phyloP scores from a whole-genome alignment of 2,329 filamentous ascomycete species.

The Pochonia chlamydosporia region DNA sequence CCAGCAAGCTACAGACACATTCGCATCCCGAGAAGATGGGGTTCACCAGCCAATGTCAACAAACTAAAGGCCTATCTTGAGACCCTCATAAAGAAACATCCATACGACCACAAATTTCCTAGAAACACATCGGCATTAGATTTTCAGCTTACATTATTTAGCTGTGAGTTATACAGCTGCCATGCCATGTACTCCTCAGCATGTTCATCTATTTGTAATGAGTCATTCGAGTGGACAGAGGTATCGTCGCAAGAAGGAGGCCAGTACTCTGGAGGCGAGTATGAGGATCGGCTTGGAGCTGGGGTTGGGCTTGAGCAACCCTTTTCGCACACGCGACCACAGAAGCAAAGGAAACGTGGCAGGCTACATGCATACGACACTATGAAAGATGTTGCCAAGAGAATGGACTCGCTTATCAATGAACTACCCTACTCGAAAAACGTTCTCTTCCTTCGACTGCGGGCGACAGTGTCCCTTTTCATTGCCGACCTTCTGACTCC shows the following conservation, averaged over 20 bases:
- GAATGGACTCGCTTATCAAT: slow-evolving; percentile 66
- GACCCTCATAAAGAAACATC: slow-evolving; percentile 69
- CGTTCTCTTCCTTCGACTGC: slow-evolving; percentile 59
- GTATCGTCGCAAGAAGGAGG: background rate
- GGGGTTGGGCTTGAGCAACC: background rate
- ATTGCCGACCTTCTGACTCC: slow-evolving; percentile 60
- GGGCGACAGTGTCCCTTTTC: slow-evolving; percentile 71
- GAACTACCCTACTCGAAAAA: slow-evolving; percentile 66
- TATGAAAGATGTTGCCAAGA: slow-evolving; percentile 57
- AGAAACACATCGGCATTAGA: slow-evolving; percentile 59
- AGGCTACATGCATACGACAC: slow-evolving; percentile 47
- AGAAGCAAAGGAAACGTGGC: slow-evolving; percentile 29
- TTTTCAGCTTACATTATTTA: slow-evolving; percentile 78
- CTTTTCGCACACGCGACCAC: background rate
- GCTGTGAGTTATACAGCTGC: slow-evolving; percentile 72
- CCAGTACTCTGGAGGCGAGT: background rate
- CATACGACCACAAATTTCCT: slow-evolving; percentile 58
- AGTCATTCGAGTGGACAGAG: slow-evolving; percentile 8
- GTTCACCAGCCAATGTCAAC: slow-evolving; percentile 37
- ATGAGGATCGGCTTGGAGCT: background rate
- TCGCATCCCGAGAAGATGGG: slow-evolving; percentile 28
- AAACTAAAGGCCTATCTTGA: slow-evolving; percentile 62
- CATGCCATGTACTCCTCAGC: slow-evolving; percentile 52
- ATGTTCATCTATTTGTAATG: slow-evolving; percentile 28
- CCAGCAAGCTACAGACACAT: background rate